phyloP scores from a whole-genome alignment of 1,284 basidiomycete genomes.

The Lentinula novae-zelandiae region DNA sequence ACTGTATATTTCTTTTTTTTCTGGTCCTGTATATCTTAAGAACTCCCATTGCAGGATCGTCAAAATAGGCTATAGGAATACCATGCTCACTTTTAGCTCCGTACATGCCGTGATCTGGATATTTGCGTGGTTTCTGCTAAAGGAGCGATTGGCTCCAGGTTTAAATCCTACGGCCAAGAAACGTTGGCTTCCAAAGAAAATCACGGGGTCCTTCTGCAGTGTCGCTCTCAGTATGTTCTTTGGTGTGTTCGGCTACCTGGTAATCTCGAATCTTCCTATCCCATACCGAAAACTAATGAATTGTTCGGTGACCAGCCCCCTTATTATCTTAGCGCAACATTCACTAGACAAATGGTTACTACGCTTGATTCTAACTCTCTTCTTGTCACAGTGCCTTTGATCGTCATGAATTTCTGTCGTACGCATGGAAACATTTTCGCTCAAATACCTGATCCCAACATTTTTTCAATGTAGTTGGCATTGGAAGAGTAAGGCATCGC shows the following conservation, averaged over 20 bases:
- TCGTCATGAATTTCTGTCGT: constrained; percentile 22
- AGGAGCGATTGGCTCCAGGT: constrained; percentile 19
- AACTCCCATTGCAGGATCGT: constrained; percentile 15
- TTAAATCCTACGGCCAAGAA: constrained; percentile 14
- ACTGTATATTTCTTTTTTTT: constrained; percentile 14
- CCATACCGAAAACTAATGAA: neutral
- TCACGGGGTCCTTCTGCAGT: constrained; percentile 19
- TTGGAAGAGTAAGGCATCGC: constrained; percentile 20
- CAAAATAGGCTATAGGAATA: constrained; percentile 20
- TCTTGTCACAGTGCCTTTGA: constrained; percentile 20
- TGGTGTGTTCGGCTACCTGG: constrained; percentile 23
- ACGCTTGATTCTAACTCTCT: constrained; percentile 19
- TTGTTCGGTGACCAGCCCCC: constrained; percentile 15
- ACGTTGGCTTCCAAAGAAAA: constrained; percentile 21
- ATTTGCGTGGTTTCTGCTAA: constrained; percentile 22
- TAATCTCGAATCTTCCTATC: neutral
- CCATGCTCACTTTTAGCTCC: constrained; percentile 21
- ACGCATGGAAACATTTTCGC: neutral
- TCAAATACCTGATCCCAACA: neutral
- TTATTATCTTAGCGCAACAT: constrained; percentile 23
- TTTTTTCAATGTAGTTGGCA: constrained; percentile 14
- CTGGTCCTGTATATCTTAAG: neutral
- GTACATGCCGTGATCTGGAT: constrained; percentile 19
- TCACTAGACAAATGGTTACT: constrained; percentile 17
- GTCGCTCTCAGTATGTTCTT: constrained; percentile 20